Evolutionary conservation across 2,329 filamentous ascomycete genomes (phyloP), one percentile per base, ranked within the genome.

Genomic region (Madurella mycetomatis): DNA sequence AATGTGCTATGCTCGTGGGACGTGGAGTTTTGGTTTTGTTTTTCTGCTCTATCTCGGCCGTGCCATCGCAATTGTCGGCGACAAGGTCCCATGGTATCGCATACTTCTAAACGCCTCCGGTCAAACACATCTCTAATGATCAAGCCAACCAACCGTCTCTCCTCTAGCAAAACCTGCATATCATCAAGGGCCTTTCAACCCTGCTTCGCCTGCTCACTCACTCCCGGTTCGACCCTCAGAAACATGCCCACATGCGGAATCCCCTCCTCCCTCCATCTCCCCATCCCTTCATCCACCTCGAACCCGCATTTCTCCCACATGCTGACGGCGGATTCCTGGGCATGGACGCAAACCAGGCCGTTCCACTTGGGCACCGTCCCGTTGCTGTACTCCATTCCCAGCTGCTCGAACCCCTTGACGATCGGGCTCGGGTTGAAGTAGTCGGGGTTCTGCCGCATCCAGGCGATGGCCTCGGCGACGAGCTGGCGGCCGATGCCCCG

Each of bases 181-280:
- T 48, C 47, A 17, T 17, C 58, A 25, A 11, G 51, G 30, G 50
- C 18, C n/a, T 9, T 1, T 50, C 41, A 54, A 17, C 41, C 13
- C 37, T 15, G 19, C 18, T 41, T 43, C 8, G 8, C 47, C 34
- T 46, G 41, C 25, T 60, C 17, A n/a, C 31, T 47, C 49, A 11
- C 53, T 32, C 15, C 74, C 65, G 31, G 84, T 4, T 74, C 65
- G 30, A 84, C 56, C 34, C 81, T 72, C 60, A 70, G 65, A 60
- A 82, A 95, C 91, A 96, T 95, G 56, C 88, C 91, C 16, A 95
- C 79, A 74, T 96, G 90, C 60, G 81, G 76, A 51, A 96, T 92
- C 4, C 87, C 89, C 65, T 94, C 90, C 69, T 96, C 91, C 58
- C 78, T 76, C 90, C 91, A 96, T 32, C 69, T 77, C 1, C 89